phyloP scores from a whole-genome alignment of 768 basidiomycete species.

The Kwoniella pini region DNA sequence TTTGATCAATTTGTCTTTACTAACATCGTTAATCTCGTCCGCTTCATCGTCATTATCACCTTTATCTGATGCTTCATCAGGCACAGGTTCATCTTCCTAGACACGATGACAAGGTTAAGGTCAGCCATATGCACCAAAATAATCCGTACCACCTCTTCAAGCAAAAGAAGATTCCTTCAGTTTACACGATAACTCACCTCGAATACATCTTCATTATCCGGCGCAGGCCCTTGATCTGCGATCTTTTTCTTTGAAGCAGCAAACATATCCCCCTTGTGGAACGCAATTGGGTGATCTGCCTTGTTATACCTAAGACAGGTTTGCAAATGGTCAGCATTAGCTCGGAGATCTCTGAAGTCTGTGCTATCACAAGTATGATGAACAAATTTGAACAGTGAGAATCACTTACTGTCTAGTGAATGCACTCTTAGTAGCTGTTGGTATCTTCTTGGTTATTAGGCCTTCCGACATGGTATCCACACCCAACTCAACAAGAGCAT shows the following conservation, averaged over 20 bases:
- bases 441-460: constrained; percentile 75
- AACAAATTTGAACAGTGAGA: no score
- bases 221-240: constrained; percentile 65
- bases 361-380: no score
- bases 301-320: constrained; percentile 75
- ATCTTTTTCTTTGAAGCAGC: constrained; percentile 86
- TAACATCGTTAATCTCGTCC: constrained; percentile 61
- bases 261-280: constrained; percentile 72
- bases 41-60: constrained; percentile 57
- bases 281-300: constrained; percentile 87
- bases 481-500: constrained; percentile 89
- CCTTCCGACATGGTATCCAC: constrained; percentile 78
- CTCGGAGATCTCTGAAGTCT: neutral
- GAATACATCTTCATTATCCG: constrained; percentile 89
- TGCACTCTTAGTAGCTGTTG: constrained; percentile 73
- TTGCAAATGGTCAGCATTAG: no score
- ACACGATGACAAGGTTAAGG: neutral
- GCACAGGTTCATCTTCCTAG: constrained; percentile 53
- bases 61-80: constrained; percentile 61
- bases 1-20: constrained; percentile 66
- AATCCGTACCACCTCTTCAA: no score
- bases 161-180: neutral
- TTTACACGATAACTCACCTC: constrained; percentile 61
- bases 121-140: neutral
- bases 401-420: constrained; percentile 76